These are phyloP conservation scores for Houttuynia cordata DNA, from an alignment of 164 flowering plant genomes.

Conservation along the genomic window DNA sequence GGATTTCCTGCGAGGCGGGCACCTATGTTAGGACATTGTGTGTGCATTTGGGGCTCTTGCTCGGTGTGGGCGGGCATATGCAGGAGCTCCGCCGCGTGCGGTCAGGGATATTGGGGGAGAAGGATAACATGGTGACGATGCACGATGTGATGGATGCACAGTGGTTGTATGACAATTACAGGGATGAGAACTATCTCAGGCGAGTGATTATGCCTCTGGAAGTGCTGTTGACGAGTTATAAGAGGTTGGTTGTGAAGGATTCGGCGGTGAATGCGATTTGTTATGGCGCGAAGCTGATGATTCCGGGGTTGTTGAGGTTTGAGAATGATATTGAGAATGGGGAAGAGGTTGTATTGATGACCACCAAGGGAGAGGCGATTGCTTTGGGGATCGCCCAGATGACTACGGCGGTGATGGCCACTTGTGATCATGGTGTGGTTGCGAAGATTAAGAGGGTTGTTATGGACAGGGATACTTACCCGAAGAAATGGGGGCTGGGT, in stretches of 20 bases:
- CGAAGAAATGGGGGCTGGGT: conserved; percentile 80
- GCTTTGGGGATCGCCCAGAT: conserved; percentile 74
- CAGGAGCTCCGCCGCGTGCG: conserved; percentile 72
- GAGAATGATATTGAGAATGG: conserved; percentile 68
- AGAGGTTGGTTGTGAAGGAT: conserved; percentile 80
- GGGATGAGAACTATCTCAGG: conserved; percentile 59
- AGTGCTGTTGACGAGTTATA: conserved; percentile 55
- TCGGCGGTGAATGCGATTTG: conserved; percentile 78
- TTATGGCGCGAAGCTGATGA: conserved; percentile 78
- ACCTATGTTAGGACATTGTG: conserved; percentile 70
- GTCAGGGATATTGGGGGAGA: conserved; percentile 69
- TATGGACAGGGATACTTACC: conserved; percentile 78
- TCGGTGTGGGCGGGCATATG: conserved; percentile 77
- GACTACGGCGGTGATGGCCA: conserved; percentile 81
- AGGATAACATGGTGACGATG: conserved; percentile 77
- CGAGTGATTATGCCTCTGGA: conserved; percentile 68
- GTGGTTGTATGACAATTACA: conserved; percentile 52
- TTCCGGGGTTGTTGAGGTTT: conserved; percentile 71
- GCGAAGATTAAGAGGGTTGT: conserved; percentile 83
- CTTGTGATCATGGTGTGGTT: conserved; percentile 76
- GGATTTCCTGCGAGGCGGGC: conserved; percentile 84
- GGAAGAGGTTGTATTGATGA: conserved; percentile 71
- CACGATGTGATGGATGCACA: conserved; percentile 78
- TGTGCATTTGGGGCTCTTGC: conserved; percentile 67
- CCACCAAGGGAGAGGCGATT: conserved; percentile 74